Conservation (phyloP, 2,329 filamentous ascomycete genomes). For the Aspergillus viridinutans region DNA sequence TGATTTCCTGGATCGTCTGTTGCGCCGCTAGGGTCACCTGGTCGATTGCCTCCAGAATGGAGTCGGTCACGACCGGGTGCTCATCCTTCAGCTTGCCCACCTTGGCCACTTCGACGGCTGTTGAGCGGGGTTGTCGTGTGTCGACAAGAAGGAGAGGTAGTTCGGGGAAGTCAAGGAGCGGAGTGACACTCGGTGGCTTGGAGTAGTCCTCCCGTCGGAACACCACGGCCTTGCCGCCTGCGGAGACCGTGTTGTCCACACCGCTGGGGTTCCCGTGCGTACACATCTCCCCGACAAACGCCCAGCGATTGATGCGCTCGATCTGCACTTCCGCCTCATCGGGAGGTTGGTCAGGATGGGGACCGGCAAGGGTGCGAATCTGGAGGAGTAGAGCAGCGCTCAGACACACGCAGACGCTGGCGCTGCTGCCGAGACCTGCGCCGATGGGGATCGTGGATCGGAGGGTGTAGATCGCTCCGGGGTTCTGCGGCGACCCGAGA, state of each 20-base stretch:
- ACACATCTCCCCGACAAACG: conserved; percentile 93
- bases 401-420: conserved; percentile 88
- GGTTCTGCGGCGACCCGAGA: conserved; percentile 72
- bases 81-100: conserved; percentile 67
- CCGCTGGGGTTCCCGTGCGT: conserved; percentile 96
- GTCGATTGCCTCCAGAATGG: conserved; percentile 82
- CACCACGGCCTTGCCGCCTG: conserved; percentile 88
- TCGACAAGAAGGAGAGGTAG: conserved; percentile 86
- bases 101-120: conserved; percentile 78
- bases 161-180: conserved; percentile 85
- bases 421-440: conserved; percentile 86
- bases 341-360: conserved; percentile 83
- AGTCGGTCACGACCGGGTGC: conserved; percentile 72
- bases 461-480: conserved; percentile 81
- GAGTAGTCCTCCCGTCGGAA: conserved; percentile 77
- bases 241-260: conserved; percentile 93
- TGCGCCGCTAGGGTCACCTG: conserved; percentile 54
- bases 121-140: conserved; percentile 83
- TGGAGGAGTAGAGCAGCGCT: conserved; percentile 80
- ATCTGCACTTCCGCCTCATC: conserved; percentile 86
- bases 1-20: conserved; percentile 52
- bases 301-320: conserved; percentile 95
- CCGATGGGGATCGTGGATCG: conserved; percentile 92
- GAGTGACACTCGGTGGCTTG: conserved; percentile 69
- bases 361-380: conserved; percentile 80